These are phyloP conservation scores for Coprinopsis marcescibilis DNA, from an alignment of 768 basidiomycete species.

Conservation along the genomic window DNA sequence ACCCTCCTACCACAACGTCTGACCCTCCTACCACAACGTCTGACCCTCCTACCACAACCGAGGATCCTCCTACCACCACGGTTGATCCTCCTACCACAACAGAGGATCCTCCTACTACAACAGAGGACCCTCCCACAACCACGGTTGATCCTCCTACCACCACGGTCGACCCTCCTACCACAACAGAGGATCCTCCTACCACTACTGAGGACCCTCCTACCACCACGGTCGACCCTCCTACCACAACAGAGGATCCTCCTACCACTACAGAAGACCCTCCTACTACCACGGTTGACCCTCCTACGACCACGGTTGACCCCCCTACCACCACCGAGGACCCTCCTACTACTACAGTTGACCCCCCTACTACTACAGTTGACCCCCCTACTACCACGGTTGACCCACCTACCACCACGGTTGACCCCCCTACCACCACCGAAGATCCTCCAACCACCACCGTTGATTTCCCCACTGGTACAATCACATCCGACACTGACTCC, in stretches of 20 bases:
- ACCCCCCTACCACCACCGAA: background rate
- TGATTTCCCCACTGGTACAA: constrained; percentile 15
- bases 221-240: too few species aligned
- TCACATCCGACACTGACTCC: background rate
- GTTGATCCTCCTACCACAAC: too few species aligned
- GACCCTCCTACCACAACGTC: background rate
- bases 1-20: background rate
- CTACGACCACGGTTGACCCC: background rate
- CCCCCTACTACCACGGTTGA: background rate
- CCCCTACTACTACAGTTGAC: background rate
- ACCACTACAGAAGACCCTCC: background rate
- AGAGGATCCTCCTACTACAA: background rate
- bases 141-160: background rate
- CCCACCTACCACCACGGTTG: background rate
- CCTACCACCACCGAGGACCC: background rate
- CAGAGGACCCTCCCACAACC: background rate
- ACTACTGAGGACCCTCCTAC: too few species aligned
- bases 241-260: too few species aligned
- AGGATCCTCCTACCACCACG: constrained; percentile 16
- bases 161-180: constrained; percentile 1
- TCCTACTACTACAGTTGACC: background rate
- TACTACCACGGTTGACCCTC: background rate
- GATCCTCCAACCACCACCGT: constrained; percentile 9
- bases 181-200: background rate
- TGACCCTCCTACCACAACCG: constrained; percentile 7